Percentiles rank a stretch among this genome's conserved stretches.
These are phyloP conservation scores for Sphagnum magellanicum DNA, from an alignment of 228 moss, liverwort and hornwort genomes.

Conservation along the genomic window DNA sequence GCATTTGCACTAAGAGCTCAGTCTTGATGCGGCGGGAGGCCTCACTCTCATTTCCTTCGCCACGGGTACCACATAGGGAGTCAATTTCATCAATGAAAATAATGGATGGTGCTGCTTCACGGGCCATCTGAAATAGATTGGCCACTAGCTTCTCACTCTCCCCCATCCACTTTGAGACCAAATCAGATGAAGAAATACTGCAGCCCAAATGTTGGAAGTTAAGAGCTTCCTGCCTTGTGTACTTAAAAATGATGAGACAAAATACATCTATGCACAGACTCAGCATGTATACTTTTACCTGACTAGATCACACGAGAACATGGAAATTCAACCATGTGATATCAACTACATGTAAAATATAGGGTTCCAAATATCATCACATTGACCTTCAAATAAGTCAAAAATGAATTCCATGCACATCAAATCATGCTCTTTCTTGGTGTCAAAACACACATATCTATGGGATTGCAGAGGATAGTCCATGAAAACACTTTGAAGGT, in stretches of 20 bases:
- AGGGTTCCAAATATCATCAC: too few species aligned
- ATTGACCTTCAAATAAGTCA: too few species aligned
- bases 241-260: not conserved
- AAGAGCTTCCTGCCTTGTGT: not conserved
- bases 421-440: too few species aligned
- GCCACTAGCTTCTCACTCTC: conserved; percentile 99
- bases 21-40: conserved; percentile 98
- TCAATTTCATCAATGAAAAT: conserved; percentile 99
- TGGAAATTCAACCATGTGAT: too few species aligned
- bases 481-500: too few species aligned
- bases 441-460: too few species aligned
- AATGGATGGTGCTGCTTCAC: conserved; percentile 93
- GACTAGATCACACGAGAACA: too few species aligned
- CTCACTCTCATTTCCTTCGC: conserved; percentile 98
- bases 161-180: conserved; percentile 99
- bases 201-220: conserved; percentile 3
- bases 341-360: too few species aligned
- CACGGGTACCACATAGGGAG: conserved; percentile 94
- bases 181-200: conserved; percentile 98
- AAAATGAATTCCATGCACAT: too few species aligned
- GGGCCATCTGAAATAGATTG: conserved; percentile 98
- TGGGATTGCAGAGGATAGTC: too few species aligned
- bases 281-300: too few species aligned
- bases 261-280: not conserved
- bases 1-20: conserved; percentile 99